phyloP scores from a whole-genome alignment of 257 asterid species.

The Solanum acaule region DNA sequence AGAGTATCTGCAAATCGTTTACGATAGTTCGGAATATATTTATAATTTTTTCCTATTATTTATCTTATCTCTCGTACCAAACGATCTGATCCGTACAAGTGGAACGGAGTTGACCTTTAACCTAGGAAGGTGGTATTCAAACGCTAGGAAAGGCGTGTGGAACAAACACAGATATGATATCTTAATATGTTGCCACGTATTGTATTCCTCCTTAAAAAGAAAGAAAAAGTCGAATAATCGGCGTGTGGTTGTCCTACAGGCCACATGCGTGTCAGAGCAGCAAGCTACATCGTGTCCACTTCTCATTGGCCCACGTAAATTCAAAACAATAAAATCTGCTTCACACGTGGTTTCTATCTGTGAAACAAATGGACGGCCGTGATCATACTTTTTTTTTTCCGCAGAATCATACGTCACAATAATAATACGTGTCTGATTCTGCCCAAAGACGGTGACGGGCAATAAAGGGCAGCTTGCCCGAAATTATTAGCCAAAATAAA shows the following conservation, averaged over 20 bases:
- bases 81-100: background rate
- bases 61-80: too few relatives aligned
- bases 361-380: slow-evolving; percentile 7
- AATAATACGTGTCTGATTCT: slow-evolving; percentile 45
- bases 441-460: slow-evolving; percentile 85
- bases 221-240: slow-evolving; percentile 21
- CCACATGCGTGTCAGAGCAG: slow-evolving; percentile 71
- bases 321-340: background rate
- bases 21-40: too few relatives aligned
- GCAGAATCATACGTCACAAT: slow-evolving; percentile 48
- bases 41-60: too few relatives aligned
- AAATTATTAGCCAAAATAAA: background rate
- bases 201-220: slow-evolving; percentile 18
- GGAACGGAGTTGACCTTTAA: background rate
- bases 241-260: slow-evolving; percentile 16
- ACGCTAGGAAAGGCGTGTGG: slow-evolving; percentile 20
- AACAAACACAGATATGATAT: slow-evolving; percentile 19
- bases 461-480: slow-evolving; percentile 47
- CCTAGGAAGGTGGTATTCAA: background rate
- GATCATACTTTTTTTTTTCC: background rate
- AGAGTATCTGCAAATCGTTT: too few relatives aligned
- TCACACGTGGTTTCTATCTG: background rate
- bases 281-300: slow-evolving; percentile 13
- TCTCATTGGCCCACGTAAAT: slow-evolving; percentile 56
- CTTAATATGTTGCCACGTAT: slow-evolving; percentile 65